Evolutionary conservation across 192 early-diverging fungal genomes (phyloP).

Genomic region (Rhizophagus clarus): DNA sequence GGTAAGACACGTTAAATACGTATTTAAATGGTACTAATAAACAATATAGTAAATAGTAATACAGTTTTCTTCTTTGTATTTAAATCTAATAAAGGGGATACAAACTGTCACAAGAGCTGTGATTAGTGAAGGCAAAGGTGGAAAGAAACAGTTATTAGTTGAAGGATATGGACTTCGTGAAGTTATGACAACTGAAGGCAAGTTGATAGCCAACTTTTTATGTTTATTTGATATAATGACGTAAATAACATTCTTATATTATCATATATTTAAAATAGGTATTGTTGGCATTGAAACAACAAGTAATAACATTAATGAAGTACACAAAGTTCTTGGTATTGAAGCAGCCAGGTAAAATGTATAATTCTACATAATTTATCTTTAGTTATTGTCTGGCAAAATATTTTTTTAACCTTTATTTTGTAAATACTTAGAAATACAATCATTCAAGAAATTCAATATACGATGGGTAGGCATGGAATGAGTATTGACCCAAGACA

Average conservation of each 20-base stretch:
- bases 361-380: constrained; percentile 3
- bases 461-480: constrained; percentile 84
- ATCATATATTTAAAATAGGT: not conserved
- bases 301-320: constrained; percentile 95
- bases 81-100: constrained; percentile 68
- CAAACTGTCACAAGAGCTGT: constrained; percentile 83
- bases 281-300: constrained; percentile 76
- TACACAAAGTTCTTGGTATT: constrained; percentile 87
- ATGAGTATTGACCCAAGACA: constrained; percentile 96
- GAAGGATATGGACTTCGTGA: constrained; percentile 94
- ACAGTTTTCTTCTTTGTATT: not conserved
- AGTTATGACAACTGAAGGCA: constrained; percentile 94
- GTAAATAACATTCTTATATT: not conserved
- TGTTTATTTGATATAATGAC: not conserved
- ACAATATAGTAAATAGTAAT: not conserved
- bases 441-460: constrained; percentile 87
- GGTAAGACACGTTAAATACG: constrained; percentile 36
- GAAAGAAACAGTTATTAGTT: constrained; percentile 72
- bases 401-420: not conserved
- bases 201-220: not conserved
- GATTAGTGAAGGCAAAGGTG: constrained; percentile 67
- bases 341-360: constrained; percentile 78
- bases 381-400: not conserved
- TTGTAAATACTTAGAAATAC: constrained; percentile 54
- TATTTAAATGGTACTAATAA: no score